Evolutionary conservation across 2,329 filamentous ascomycete species (phyloP).

Genomic region (Thelonectria rubi): DNA sequence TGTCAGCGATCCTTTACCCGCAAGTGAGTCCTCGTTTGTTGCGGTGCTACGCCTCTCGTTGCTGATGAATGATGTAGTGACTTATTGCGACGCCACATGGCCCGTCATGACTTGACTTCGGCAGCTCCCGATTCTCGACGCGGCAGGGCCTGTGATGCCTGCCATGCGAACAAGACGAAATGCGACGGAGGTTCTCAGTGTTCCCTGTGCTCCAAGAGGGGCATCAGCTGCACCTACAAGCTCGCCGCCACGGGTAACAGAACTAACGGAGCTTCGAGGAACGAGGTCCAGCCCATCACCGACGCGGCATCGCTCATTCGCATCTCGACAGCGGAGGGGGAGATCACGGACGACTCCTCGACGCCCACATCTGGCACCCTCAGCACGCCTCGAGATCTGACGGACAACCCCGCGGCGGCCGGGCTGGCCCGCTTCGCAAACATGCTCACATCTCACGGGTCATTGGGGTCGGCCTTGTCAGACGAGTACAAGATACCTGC

Average conservation of each 20-base stretch:
- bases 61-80: constrained; percentile 41
- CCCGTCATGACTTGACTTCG: constrained; percentile 46
- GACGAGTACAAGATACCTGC: constrained; percentile 13
- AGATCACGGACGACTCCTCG: not conserved
- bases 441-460: constrained; percentile 16
- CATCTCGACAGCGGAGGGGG: not conserved
- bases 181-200: constrained; percentile 54
- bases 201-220: constrained; percentile 51
- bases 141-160: constrained; percentile 54
- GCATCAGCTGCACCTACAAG: constrained; percentile 50
- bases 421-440: constrained; percentile 24
- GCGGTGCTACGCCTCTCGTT: not conserved
- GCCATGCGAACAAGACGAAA: constrained; percentile 56
- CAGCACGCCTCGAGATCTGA: constrained; percentile 6
- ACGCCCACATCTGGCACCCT: constrained; percentile 13
- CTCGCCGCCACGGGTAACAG: constrained; percentile 31
- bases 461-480: constrained; percentile 18
- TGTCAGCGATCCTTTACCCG: constrained; percentile 52
- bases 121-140: constrained; percentile 45
- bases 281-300: not conserved
- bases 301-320: constrained; percentile 7
- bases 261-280: constrained; percentile 8
- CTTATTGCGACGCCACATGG: constrained; percentile 50
- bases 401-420: constrained; percentile 20
- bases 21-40: constrained; percentile 43